Evolutionary conservation across 306 rosid genomes (phyloP).

Genomic region (Senna tora): DNA sequence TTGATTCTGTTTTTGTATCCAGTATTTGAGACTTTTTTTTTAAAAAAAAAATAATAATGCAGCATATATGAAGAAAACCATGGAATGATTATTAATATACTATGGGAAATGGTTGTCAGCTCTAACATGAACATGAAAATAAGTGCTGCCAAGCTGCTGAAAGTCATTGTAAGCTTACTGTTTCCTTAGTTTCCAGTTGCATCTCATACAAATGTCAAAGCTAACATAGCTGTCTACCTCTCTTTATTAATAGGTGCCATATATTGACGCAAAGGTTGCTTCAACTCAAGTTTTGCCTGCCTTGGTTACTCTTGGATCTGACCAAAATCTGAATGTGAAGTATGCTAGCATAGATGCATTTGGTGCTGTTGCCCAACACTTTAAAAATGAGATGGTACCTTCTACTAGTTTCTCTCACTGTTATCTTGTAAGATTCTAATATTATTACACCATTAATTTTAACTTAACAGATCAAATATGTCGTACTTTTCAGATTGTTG

Average conservation of each 20-base stretch:
- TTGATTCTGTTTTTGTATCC: constrained; percentile 30
- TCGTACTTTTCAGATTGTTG: constrained; percentile 70
- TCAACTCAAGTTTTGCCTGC: constrained; percentile 95
- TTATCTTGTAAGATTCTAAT: constrained; percentile 31
- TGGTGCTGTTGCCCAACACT: constrained; percentile 95
- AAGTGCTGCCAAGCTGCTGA: constrained; percentile 81
- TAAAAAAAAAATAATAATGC: no score
- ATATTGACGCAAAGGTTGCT: constrained; percentile 86
- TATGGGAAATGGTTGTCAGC: constrained; percentile 99
- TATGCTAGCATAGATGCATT: constrained; percentile 95
- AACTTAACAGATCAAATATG: constrained; percentile 38
- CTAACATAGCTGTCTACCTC: constrained; percentile 26
- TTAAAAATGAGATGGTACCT: constrained; percentile 82
- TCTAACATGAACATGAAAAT: constrained; percentile 74
- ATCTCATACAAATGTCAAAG: constrained; percentile 36
- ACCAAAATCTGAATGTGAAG: constrained; percentile 84
- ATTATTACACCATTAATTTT: constrained; percentile 24
- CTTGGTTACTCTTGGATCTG: constrained; percentile 91
- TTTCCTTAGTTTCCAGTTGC: constrained; percentile 40
- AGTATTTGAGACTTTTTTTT: constrained; percentile 38
- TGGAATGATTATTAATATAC: constrained; percentile 72
- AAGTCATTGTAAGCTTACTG: constrained; percentile 71
- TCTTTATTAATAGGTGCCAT: constrained; percentile 65
- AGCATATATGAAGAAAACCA: constrained; percentile 84
- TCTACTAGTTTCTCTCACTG: constrained; percentile 32